Base-by-base conservation (phyloP, 257 asterid species). In the Solanum dulcamara region DNA sequence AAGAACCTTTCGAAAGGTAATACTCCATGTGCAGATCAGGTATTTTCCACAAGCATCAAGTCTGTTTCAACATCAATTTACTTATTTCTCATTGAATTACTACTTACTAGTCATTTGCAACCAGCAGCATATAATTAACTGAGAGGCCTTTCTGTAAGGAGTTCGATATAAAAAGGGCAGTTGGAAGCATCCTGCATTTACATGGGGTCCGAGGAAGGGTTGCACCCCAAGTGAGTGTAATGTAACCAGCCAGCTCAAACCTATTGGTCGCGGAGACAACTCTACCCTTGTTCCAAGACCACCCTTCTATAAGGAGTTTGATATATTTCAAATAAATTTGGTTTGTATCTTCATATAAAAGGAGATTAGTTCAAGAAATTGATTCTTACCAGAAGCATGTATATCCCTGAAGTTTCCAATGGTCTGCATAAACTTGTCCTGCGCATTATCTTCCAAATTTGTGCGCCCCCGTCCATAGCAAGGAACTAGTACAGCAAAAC, bases 401-500 rank as follows among this genome's bases (percentile, higher is more conserved):
- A 88, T 53, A 75, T 86, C 90, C 8, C 90, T 75, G 80, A 89
- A 84, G 87, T 85, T 89, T 24, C 88, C 86, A 59, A 89, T 60
- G 82, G 84, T 81, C 86, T 68, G 60, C 59, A 84, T 17, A 79
- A 85, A 55, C 66, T 85, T 81, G 24, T 64, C 88, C 83, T 87
- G 90, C 3, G 83, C 71, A 87, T 84, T 72, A 57, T 86, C 89
- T 30, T 87, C 86, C 83, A 67, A 83, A 83, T 87, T 85, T 1
- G 84, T 84, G 14, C 60, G 40, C 13, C 86, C 87, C 80, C 85
- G 90, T 26, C 91, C 90, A 88, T 91, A 91, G 85, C 93, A 91
- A 35, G 89, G 93, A 87, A 91, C 93, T 75, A 91, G 71, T 46
- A 89, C 93, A 37, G 93, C 93, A 67, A 91, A 91, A 80, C 92